Evolutionary conservation across 2,329 filamentous ascomycete species (phyloP).

Genomic region (Furcasterigmium sp.): DNA sequence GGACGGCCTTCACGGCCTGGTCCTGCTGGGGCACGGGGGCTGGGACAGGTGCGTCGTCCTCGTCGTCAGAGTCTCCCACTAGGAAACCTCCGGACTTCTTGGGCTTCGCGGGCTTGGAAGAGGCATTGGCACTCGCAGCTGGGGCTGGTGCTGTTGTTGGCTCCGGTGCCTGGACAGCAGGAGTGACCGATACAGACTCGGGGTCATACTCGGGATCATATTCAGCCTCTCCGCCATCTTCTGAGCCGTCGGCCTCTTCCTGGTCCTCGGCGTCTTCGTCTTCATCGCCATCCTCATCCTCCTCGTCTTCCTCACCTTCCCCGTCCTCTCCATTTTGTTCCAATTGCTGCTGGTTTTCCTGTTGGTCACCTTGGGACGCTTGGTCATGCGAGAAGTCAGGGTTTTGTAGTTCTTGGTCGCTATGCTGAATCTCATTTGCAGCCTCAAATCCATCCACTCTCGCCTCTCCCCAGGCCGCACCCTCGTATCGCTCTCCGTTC

Average conservation of each 20-base stretch:
- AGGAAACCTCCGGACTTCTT: slow-evolving; percentile 57
- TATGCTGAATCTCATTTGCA: slow-evolving; percentile 51
- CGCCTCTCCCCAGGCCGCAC: slow-evolving; percentile 45
- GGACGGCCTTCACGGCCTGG: slow-evolving; percentile 8
- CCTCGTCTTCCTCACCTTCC: background rate
- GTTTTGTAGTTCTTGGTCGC: slow-evolving; percentile 49
- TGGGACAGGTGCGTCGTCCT: slow-evolving; percentile 30
- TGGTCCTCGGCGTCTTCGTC: background rate
- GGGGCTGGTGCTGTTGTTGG: slow-evolving; percentile 20
- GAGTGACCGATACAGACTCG: slow-evolving; percentile 42
- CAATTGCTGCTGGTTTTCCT: background rate
- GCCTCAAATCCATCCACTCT: slow-evolving; percentile 49
- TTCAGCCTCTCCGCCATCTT: slow-evolving; percentile 38
- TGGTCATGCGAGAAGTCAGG: slow-evolving; percentile 34
- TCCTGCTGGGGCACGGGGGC: slow-evolving; percentile 7
- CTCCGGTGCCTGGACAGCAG: slow-evolving; percentile 20
- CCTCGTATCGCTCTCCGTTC: slow-evolving; percentile 23
- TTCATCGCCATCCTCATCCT: background rate
- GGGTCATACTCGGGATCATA: slow-evolving; percentile 53
- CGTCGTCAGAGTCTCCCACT: slow-evolving; percentile 55
- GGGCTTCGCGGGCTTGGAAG: slow-evolving; percentile 40
- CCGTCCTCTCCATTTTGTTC: background rate
- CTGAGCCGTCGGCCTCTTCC: background rate
- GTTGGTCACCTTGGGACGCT: slow-evolving; percentile 31
- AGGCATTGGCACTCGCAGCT: slow-evolving; percentile 15